Evolutionary conservation across 768 basidiomycete species (phyloP), one percentile per base, ranked within the genome.

Genomic region (Suillus fuscotomentosus): DNA sequence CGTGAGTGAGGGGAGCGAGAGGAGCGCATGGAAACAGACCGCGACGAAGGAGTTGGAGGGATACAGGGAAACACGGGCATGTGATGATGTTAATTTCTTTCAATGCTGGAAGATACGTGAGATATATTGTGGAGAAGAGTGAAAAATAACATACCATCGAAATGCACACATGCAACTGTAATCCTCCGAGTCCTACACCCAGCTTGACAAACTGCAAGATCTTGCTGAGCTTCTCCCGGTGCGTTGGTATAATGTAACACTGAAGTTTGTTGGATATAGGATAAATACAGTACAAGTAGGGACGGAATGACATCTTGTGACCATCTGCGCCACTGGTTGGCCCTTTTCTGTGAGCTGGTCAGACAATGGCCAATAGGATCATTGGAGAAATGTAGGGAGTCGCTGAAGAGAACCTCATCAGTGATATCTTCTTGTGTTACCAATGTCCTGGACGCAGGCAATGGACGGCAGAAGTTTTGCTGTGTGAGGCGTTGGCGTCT

Each of bases 1-100:
- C 24, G 2, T 2, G 2, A 24, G 24, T 24, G 24, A 24, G 24
- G 24, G 24, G 24, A 66, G 24, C 24, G 2, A 24, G 1, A 24
- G 24, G 24, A 24, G 24, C 2, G 24, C 24, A 24, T 1, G 24
- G 24, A 24, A 24, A 24, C 63, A 71, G 24, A 1, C 74, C 74
- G 13, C 20, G 50, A 43, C 55, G 14, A 0, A 78, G 55, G 3
- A 77, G 72, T 24, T 76, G 73, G 14, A 50, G 24, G 11, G 74
- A 61, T 2, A 64, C 71, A 60, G 63, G 62, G 5, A 42, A 62
- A 66, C 63, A 71, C 14, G 53, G 5, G 61, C 65, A 75, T 31
- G 34, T 9, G 14, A 27, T 38, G 39, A 68, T 66, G 10, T 15
- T 7, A 2, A 66, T 60, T 11, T 61, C 56, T 62, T 67, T 61